Evolutionary conservation across 2,329 filamentous ascomycete species (phyloP), one percentile per base, ranked within the genome.

Genomic region (Botryosphaeria dothidea): DNA sequence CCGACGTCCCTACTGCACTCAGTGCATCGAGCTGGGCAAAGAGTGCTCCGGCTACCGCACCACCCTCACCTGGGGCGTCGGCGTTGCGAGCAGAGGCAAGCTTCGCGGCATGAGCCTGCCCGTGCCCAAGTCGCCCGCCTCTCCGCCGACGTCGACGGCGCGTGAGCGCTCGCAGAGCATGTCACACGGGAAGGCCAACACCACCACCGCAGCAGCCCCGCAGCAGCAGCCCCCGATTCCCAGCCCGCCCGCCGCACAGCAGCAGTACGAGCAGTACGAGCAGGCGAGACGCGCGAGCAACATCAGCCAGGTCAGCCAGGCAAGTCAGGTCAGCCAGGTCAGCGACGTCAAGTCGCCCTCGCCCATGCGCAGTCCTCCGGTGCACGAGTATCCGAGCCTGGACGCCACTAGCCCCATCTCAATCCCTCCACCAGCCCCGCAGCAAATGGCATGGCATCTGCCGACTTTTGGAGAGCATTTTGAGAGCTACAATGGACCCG

Each of bases 1-100:
- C 71, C 88, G 92, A 75, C 87, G 94, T 72, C 94, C 94, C 8
- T 98, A 97, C 80, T 98, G 95, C 81, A 93, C 93, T 49, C 93
- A 93, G 79, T 99, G 94, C 78, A 86, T 98, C 68, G 92, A 97
- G 71, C 85, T 92, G 69, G 93, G 93, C 69, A 93, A 92, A 76
- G 93, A 96, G 75, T 98, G 94, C 81, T 93, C 92, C 29, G 94
- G 94, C 66, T 98, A 98, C 84, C 96, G 96, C 81, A 98, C 94
- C 17, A 93, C 94, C 71, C 84, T 98, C 79, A 98, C 94, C 52
- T 98, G 94, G 94, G 93, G 93, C 46, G 92, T 97, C 54, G 94
- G 94, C 60, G 94, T 98, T 66, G 94, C 94, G 65, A 97, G 93
- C 79, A 89, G 94, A 73, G 94, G 94, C 75, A 98, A 98, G 83